phyloP scores from a whole-genome alignment of 2,329 filamentous ascomycete genomes.

The Hawksworthiomyces lignivorus region DNA sequence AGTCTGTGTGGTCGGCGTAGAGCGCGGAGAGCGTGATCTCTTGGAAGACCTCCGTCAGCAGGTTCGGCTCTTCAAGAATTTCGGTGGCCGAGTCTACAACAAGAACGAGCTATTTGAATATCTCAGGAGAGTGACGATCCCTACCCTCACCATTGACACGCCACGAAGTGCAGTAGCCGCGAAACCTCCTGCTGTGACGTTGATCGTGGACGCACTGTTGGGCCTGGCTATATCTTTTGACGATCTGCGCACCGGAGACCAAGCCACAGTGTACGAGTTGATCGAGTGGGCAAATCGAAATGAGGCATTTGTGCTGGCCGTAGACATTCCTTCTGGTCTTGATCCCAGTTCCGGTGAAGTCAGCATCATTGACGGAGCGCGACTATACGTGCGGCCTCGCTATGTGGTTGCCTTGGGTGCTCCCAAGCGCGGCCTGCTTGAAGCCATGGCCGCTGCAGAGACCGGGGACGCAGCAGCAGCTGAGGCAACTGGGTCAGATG shows the following conservation, averaged over 20 bases:
- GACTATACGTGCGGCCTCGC: slow-evolving; percentile 71
- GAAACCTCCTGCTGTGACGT: slow-evolving; percentile 58
- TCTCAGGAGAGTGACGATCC: slow-evolving; percentile 38
- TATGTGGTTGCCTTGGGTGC: slow-evolving; percentile 81
- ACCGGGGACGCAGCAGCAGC: slow-evolving; percentile 32
- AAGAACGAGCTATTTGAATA: slow-evolving; percentile 56
- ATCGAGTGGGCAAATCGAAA: slow-evolving; percentile 91
- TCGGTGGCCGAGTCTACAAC: slow-evolving; percentile 64
- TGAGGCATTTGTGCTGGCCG: slow-evolving; percentile 71
- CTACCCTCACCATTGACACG: slow-evolving; percentile 28
- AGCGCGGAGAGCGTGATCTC: slow-evolving; percentile 70
- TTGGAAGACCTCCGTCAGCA: slow-evolving; percentile 76
- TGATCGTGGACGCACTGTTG: slow-evolving; percentile 84
- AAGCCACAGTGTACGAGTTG: slow-evolving; percentile 77
- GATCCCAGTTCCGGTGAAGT: slow-evolving; percentile 68
- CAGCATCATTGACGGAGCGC: slow-evolving; percentile 62
- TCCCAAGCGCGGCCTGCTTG: slow-evolving; percentile 76
- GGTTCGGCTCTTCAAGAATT: slow-evolving; percentile 72
- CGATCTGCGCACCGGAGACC: slow-evolving; percentile 73
- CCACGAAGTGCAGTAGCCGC: slow-evolving; percentile 32
- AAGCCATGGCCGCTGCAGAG: slow-evolving; percentile 58
- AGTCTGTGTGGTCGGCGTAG: slow-evolving; percentile 76
- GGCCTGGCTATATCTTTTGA: slow-evolving; percentile 85
- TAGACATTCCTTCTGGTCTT: slow-evolving; percentile 88
- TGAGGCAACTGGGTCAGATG: slow-evolving; percentile 31